These are phyloP conservation scores for Knufia fluminis DNA, from an alignment of 2,329 filamentous ascomycete genomes.

Conservation along the genomic window DNA sequence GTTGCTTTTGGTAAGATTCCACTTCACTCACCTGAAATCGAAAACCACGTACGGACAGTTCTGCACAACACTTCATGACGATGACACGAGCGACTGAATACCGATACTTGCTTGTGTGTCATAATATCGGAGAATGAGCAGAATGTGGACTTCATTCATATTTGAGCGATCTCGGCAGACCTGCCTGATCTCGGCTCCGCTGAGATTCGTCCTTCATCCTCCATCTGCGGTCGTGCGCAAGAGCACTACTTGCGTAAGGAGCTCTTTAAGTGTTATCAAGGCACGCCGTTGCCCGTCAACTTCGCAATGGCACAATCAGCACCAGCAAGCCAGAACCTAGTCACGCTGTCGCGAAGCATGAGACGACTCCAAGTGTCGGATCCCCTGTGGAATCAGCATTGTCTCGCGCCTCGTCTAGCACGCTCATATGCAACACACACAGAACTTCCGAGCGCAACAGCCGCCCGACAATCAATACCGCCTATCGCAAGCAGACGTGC, in stretches of 20 bases:
- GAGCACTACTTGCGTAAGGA: neutral
- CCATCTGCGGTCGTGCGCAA: no score
- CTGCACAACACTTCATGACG: no score
- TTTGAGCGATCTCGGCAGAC: no score
- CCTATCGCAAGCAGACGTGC: conserved; percentile 16
- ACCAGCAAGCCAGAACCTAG: conserved; percentile 14
- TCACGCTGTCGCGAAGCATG: conserved; percentile 16
- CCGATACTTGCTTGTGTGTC: no score
- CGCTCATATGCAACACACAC: conserved; percentile 44
- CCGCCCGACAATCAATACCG: conserved; percentile 25
- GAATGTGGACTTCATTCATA: no score
- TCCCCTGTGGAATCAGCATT: conserved; percentile 36
- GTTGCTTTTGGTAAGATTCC: no score
- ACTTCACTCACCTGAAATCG: no score
- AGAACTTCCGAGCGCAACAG: conserved; percentile 23
- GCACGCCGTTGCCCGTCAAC: neutral
- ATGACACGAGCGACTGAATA: no score
- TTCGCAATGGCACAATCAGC: conserved; percentile 16
- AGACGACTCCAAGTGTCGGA: conserved; percentile 27
- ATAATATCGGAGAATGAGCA: no score
- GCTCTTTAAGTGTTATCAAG: neutral
- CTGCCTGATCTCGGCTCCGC: no score
- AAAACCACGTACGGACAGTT: no score
- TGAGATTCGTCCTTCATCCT: no score
- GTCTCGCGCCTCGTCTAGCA: conserved; percentile 31